These are phyloP conservation scores for Blastobotrys buckinghamii DNA, from an alignment of 1,139 yeast species.

Conservation along the genomic window DNA sequence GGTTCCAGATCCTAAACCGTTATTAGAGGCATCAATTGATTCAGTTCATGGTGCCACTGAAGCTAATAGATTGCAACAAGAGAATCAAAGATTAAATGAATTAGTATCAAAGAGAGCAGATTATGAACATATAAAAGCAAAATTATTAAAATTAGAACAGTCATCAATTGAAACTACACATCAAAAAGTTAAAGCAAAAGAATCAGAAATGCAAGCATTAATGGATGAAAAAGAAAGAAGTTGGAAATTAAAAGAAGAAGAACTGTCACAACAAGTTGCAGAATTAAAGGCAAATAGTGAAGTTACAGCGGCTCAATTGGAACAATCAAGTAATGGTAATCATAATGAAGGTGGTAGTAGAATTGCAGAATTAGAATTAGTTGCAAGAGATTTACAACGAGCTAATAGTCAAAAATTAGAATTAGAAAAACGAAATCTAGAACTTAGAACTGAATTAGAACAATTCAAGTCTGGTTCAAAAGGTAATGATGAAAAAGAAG, in stretches of 20 bases:
- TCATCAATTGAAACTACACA: conserved; percentile 28
- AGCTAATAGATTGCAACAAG: conserved; percentile 45
- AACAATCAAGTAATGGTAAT: conserved; percentile 15
- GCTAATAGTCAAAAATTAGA: conserved; percentile 64
- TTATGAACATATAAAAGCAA: conserved; percentile 65
- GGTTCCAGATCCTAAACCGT: conserved; percentile 89
- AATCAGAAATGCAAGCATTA: conserved; percentile 35
- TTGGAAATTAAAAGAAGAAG: conserved; percentile 42
- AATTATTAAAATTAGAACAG: conserved; percentile 49
- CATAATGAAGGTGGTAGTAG: conserved; percentile 26
- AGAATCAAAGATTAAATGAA: conserved; percentile 52
- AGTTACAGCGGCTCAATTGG: conserved; percentile 29
- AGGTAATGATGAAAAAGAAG: conserved; percentile 44
- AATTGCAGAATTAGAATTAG: conserved; percentile 53
- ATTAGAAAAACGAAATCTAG: conserved; percentile 73
- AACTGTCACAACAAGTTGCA: conserved; percentile 36
- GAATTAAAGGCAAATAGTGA: conserved; percentile 31
- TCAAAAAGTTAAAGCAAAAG: conserved; percentile 33
- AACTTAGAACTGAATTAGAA: conserved; percentile 60
- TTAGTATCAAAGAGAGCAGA: conserved; percentile 65
- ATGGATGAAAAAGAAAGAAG: conserved; percentile 39
- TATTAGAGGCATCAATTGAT: conserved; percentile 66
- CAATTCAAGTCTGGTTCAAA: conserved; percentile 42
- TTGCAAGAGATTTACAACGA: conserved; percentile 68
- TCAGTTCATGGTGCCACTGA: conserved; percentile 59